Evolutionary conservation across 352 stramenopile species (phyloP).

Genomic region (Thalassiosira hispida): DNA sequence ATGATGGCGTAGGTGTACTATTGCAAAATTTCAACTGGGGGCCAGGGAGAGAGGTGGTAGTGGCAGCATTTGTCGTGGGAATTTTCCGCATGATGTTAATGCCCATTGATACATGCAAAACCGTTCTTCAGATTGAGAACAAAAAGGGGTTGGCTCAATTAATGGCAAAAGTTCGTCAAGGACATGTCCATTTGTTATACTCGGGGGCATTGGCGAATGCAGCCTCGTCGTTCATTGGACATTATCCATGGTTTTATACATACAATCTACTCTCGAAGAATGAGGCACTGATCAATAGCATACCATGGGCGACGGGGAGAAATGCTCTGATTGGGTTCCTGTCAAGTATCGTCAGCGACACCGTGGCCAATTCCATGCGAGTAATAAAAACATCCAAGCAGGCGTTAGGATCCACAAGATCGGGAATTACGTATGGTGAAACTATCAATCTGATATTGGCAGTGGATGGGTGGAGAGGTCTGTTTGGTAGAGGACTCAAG

Average conservation of each 20-base stretch:
- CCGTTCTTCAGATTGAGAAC: constrained; percentile 88
- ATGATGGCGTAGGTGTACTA: constrained; percentile 85
- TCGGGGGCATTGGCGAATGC: constrained; percentile 63
- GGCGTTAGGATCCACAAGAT: constrained; percentile 66
- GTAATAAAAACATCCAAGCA: constrained; percentile 87
- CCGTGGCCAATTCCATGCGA: constrained; percentile 76
- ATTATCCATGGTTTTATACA: constrained; percentile 86
- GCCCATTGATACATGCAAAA: constrained; percentile 90
- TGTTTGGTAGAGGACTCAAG: constrained; percentile 78
- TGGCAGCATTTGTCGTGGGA: constrained; percentile 72
- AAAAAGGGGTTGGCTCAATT: constrained; percentile 71
- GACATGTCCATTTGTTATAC: constrained; percentile 77
- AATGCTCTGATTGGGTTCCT: constrained; percentile 81
- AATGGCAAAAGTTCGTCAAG: constrained; percentile 62
- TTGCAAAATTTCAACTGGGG: constrained; percentile 77
- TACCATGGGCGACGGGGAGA: constrained; percentile 56
- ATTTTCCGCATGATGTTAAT: constrained; percentile 77
- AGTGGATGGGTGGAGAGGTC: constrained; percentile 70
- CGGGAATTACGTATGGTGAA: constrained; percentile 60
- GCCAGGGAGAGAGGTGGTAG: constrained; percentile 64
- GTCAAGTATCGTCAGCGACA: constrained; percentile 78
- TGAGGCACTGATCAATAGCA: constrained; percentile 38
- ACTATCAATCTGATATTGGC: constrained; percentile 73
- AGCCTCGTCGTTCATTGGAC: constrained; percentile 61
- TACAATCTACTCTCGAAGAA: constrained; percentile 76